Evolutionary conservation across 768 basidiomycete genomes (phyloP), one percentile per base, ranked within the genome.

Genomic region (Hydnum rufescens): DNA sequence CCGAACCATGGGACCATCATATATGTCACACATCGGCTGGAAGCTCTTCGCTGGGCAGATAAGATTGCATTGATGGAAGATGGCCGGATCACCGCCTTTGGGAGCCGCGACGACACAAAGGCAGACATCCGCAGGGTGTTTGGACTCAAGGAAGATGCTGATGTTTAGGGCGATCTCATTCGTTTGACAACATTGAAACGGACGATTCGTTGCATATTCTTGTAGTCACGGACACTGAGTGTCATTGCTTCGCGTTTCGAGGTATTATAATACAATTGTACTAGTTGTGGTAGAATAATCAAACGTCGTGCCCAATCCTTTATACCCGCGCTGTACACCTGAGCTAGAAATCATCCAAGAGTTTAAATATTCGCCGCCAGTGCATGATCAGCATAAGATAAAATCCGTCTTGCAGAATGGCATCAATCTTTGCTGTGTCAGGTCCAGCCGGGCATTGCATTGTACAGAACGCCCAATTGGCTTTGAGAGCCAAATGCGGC

Each of bases 11-110:
- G 59, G 66, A 82, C 80, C 2, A 76, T 84, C 57, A 73, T 88
- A 32, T 86, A 81, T 65, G 82, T 87, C 60, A 87, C 85, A 4
- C 85, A 88, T 66, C 74, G 82, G 55, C 72, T 88, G 54, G 77
- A 80, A 25, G 82, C 80, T 43, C 83, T 84, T 19, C 78, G 82
- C 2, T 75, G 81, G 42, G 85, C 85, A 56, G 82, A 88, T 67
- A 85, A 84, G 57, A 54, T 59, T 36, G 58, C 57, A 26, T 47
- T 59, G 48, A 54, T 59, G 43, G 57, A 59, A n/a, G 48, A 58
- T 19, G 58, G 58, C 13, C 6, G 6, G 16, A 32, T 50, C 13
- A 32, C 49, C 16, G 49, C 25, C 6, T 50, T 50, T 26, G 49
- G 49, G 6, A 47, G 13, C 8, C 26, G 13, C 25, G 13, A 13